Conservation (phyloP, 2,329 filamentous ascomycete genomes). For the Trichoderma asperellum region DNA sequence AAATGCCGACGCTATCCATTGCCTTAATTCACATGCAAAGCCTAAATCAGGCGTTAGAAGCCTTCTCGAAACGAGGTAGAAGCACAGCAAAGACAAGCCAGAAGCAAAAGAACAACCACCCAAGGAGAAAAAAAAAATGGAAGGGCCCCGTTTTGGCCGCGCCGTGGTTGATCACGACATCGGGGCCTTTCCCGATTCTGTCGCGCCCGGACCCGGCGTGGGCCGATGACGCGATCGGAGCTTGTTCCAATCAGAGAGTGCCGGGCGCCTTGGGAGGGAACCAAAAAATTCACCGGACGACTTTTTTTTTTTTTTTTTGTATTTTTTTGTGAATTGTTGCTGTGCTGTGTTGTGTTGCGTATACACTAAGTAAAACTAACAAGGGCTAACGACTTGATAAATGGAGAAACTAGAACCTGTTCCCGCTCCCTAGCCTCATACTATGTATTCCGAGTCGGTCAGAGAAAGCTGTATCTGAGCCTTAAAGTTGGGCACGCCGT, state of each 20-base stretch:
- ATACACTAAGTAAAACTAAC: neutral
- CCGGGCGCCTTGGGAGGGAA: slow-evolving; percentile 2
- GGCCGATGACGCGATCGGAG: slow-evolving; percentile 37
- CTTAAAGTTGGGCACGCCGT: neutral
- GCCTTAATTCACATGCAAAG: slow-evolving; percentile 14
- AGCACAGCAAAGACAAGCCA: neutral
- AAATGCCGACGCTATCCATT: slow-evolving; percentile 22
- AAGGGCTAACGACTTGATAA: neutral
- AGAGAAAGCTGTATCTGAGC: neutral
- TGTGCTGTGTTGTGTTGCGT: neutral
- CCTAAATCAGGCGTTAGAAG: neutral
- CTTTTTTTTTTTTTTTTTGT: neutral
- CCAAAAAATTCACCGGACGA: slow-evolving; percentile 29
- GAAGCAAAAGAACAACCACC: neutral
- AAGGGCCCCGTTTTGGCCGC: neutral
- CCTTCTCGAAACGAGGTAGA: slow-evolving; percentile 13
- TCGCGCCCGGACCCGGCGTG: slow-evolving; percentile 22
- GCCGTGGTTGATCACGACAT: slow-evolving; percentile 27
- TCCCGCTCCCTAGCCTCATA: neutral
- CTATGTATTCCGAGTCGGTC: neutral
- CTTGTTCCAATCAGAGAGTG: slow-evolving; percentile 31
- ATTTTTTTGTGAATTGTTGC: neutral
- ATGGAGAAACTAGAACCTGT: neutral
- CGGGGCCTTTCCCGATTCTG: slow-evolving; percentile 28
- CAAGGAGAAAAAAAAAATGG: neutral